These are phyloP conservation scores for Penicillium sp. DNA, from an alignment of 2,329 filamentous ascomycete species.

Conservation along the genomic window DNA sequence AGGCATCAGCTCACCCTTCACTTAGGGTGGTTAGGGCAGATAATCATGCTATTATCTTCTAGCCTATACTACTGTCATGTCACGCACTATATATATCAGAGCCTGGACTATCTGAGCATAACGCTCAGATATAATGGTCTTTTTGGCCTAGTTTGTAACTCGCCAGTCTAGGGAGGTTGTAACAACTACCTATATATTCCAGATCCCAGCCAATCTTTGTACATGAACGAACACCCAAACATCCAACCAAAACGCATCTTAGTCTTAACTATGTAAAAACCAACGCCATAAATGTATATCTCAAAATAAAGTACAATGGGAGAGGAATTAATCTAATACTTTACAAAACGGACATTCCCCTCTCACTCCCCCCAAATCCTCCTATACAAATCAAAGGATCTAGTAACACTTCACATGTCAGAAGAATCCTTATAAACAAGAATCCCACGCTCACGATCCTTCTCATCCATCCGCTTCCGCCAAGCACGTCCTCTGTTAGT, in stretches of 20 bases:
- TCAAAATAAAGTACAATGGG: neutral
- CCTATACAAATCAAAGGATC: too few relatives aligned
- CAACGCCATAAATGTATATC: neutral
- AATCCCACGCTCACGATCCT: constrained; percentile 48
- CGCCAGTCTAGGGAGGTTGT: too few relatives aligned
- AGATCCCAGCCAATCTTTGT: neutral
- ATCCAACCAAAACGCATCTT: neutral
- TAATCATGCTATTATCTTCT: too few relatives aligned
- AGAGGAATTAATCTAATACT: constrained; percentile 1
- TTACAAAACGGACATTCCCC: neutral
- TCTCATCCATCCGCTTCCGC: constrained; percentile 54
- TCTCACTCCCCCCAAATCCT: neutral
- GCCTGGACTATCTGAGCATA: too few relatives aligned
- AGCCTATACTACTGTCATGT: too few relatives aligned
- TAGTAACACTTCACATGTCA: neutral
- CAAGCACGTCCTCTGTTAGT: constrained; percentile 58
- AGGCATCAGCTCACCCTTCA: too few relatives aligned
- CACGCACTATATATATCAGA: too few relatives aligned
- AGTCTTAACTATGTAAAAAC: neutral
- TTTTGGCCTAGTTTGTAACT: too few relatives aligned
- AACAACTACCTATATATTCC: neutral
- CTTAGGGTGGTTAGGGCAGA: too few relatives aligned
- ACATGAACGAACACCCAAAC: neutral
- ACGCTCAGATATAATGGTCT: too few relatives aligned
- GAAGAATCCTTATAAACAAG: constrained; percentile 26